phyloP scores from a whole-genome alignment of 1,284 basidiomycete species.

The Cryptococcus sp. region DNA sequence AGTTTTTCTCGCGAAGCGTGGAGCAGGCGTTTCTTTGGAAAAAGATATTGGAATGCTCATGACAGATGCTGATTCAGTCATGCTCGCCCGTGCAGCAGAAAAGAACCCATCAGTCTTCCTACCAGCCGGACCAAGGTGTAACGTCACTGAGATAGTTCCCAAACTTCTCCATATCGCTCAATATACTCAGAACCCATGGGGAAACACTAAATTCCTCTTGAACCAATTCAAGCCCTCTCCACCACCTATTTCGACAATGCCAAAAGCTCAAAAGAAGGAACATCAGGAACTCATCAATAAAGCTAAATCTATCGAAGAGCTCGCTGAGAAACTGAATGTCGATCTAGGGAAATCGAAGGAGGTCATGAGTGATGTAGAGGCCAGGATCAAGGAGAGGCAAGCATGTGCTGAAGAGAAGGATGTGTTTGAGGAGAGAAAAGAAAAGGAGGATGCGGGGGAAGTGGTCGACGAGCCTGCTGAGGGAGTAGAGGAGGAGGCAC shows the following conservation, averaged over 20 bases:
- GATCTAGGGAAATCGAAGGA: constrained; percentile 15
- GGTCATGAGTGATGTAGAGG: constrained; percentile 29
- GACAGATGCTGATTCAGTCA: constrained; percentile 79
- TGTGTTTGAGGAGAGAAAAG: constrained; percentile 22
- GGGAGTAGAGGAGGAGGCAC: constrained; percentile 7
- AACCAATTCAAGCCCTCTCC: constrained; percentile 63
- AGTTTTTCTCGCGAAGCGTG: constrained; percentile 10
- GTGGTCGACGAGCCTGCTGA: constrained; percentile 18
- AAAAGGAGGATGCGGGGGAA: constrained; percentile 18
- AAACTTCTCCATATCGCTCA: constrained; percentile 62
- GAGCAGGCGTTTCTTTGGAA: background rate
- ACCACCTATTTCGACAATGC: constrained; percentile 53
- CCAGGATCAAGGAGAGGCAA: constrained; percentile 6
- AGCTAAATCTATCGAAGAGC: constrained; percentile 64
- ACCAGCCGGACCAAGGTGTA: constrained; percentile 61
- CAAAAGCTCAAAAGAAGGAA: constrained; percentile 59
- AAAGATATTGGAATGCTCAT: constrained; percentile 5
- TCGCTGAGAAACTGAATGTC: constrained; percentile 51
- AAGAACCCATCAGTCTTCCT: constrained; percentile 86
- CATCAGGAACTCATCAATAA: constrained; percentile 57
- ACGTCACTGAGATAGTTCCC: constrained; percentile 68
- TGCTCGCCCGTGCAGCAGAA: constrained; percentile 95
- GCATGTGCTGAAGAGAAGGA: constrained; percentile 7
- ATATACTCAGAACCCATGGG: constrained; percentile 73
- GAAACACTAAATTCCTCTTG: constrained; percentile 88